phyloP scores from a whole-genome alignment of 345 rosid genomes.

The Eucalyptus regnans region DNA sequence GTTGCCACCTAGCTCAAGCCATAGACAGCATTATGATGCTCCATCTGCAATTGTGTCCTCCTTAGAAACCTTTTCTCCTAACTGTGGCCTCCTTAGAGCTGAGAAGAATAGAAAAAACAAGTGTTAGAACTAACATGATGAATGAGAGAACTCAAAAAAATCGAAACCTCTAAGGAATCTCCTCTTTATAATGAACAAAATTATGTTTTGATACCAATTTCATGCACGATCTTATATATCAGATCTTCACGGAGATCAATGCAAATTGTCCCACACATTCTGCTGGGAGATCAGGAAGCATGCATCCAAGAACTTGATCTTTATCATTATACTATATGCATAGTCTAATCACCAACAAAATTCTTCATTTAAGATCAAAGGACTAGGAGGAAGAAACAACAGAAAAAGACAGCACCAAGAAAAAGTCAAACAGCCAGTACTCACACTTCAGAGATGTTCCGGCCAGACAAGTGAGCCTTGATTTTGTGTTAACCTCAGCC shows the following conservation, averaged over 20 bases:
- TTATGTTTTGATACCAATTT: not conserved
- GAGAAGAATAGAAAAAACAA: not conserved
- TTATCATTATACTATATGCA: not conserved
- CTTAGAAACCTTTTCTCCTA: not conserved
- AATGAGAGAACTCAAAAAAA: not conserved
- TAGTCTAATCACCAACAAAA: not conserved
- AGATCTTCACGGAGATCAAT: not conserved
- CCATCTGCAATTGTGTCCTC: not conserved
- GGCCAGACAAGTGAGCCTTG: constrained; percentile 92
- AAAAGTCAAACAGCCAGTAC: constrained; percentile 1
- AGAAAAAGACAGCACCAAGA: not conserved
- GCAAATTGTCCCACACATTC: not conserved
- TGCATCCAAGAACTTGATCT: not conserved
- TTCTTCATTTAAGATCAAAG: not conserved
- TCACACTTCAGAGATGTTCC: constrained; percentile 66
- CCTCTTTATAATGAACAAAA: not conserved
- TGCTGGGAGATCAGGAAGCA: not conserved
- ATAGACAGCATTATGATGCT: not conserved
- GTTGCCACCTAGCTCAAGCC: not conserved
- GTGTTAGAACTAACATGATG: not conserved
- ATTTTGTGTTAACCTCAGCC: constrained; percentile 73
- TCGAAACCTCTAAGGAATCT: not conserved
- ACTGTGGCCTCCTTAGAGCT: not conserved
- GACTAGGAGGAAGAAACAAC: not conserved
- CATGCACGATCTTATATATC: not conserved